Conservation (phyloP, 2,329 filamentous ascomycete genomes). For the Neurospora sp. region DNA sequence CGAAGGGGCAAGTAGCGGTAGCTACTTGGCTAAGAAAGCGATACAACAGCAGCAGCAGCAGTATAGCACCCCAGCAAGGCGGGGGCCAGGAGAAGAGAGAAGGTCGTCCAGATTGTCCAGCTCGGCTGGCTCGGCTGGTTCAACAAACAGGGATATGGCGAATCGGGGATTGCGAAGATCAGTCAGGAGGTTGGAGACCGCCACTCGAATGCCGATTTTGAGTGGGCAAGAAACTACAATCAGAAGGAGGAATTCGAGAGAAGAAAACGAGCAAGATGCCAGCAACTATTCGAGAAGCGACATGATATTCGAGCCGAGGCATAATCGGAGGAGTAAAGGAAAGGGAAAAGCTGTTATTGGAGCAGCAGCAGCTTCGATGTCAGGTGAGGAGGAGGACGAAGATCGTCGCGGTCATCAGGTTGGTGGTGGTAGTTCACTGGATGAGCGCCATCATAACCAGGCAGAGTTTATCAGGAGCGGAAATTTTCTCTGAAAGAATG, state of each 20-base stretch:
- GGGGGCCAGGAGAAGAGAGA: constrained; percentile 2
- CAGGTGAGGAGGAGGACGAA: background rate
- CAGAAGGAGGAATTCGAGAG: background rate
- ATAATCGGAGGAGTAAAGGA: background rate
- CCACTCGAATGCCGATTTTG: background rate
- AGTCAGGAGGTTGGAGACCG: constrained; percentile 18
- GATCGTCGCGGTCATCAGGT: background rate
- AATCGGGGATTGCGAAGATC: constrained; percentile 18
- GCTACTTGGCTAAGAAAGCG: constrained; percentile 10
- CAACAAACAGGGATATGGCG: constrained; percentile 25
- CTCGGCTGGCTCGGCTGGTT: constrained; percentile 7
- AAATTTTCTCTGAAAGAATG: background rate
- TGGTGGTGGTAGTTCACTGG: background rate
- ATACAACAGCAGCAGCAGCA: constrained; percentile 24
- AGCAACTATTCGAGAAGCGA: background rate
- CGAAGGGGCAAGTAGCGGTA: background rate
- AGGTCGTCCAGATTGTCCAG: background rate
- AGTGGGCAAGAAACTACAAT: background rate
- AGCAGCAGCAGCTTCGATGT: background rate
- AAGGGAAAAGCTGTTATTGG: background rate
- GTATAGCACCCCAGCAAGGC: background rate
- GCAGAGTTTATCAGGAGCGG: background rate
- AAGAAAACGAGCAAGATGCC: background rate
- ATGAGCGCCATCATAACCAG: background rate
- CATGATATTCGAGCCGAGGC: background rate